Evolutionary conservation across 495 filamentous ascomycete genomes (phyloP), one percentile per base, ranked within the genome.

Genomic region (Aspergillus incahuasiensis): DNA sequence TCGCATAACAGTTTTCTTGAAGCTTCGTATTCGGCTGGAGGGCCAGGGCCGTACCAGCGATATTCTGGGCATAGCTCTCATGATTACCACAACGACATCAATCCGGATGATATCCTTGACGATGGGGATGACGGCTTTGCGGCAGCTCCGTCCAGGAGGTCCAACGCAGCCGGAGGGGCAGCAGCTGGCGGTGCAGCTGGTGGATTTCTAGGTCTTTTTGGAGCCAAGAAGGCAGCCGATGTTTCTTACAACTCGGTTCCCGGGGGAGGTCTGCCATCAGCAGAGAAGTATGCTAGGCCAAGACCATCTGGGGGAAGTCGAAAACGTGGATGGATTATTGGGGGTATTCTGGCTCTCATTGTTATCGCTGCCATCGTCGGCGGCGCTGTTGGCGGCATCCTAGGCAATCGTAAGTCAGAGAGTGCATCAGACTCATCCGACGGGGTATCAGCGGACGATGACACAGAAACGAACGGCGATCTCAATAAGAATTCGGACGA

Each of bases 101-200:
- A 95, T 63, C 90, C 90, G 0, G 82, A 87, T 56, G 85, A 86
- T 2, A 91, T 95, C 51, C 84, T 79, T 3, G 91, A 96, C 62
- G 90, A 95, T 62, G 90, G 86, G 7, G 91, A 96, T 61, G 91
- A 96, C 58, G 89, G 86, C 4, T 78, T 91, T 45, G 67, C 53
- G 53, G 70, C 60, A 59, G 73, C 65, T 66, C 72, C 68, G 70
- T 49, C 68, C 39, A 20, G 41, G 61, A 44, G 78, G 81, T 18
- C 38, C 1, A 32, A 30, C n/a, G 74, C 72, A 13, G 75, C 64
- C 18, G 76, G 66, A 8, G 79, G 68, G 0, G 79, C 72, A 0
- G 79, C 70, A 20, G 83, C 74, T 32, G 86, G 78, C 7, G 82
- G 82, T 11, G 73, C 82, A 6, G 76, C 77, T 24, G 81, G 78